Base-by-base conservation (phyloP, 2,329 filamentous ascomycete species). In the Phialophora macrospora region DNA sequence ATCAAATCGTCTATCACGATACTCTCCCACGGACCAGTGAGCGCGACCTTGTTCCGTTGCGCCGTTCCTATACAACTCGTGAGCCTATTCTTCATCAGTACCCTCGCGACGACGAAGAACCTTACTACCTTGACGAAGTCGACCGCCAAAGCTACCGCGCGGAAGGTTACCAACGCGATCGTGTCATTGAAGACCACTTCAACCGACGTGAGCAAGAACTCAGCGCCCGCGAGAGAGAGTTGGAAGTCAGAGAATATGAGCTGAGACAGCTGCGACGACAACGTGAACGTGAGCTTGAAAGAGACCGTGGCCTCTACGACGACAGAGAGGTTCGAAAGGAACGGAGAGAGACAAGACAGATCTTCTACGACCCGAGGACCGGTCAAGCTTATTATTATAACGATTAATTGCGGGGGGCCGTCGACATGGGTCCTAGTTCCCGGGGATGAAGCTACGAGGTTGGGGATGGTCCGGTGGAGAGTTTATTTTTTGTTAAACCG, bases 161-260 rank as follows among this genome's bases (percentile, higher is more conserved):
- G 32, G 66, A 68, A 34, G 49, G 62, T 49, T 68, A 68, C 30
- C 63, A 68, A 32, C 66, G 66, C 9, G 63, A 65, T 7, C 60
- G 63, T 11, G 54, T 68, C 34, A 56, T 52, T 22, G 66, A 65
- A 22, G 63, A 65, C 20, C 58, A 56, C 59, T 48, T 68, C 51
- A 63, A 54, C 24, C 48, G 62, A 4, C 54, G 60, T 8, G 66
- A 68, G 24, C 44, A 24, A 24, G 38, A 61, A 26, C 46, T 63
- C 7, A n/a, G n/a, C 20, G 59, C 52, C 17, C 54, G 62, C 5
- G 65, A 68, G 52, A 26, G 62, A 26, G 59, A 65, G 6, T 52
- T 63, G 49, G 59, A 57, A 7, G 14, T 57, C 41, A 48, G 44
- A 22, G 65, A 65, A 54, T 63, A 64, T 5, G 59, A 64, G 14